These are phyloP conservation scores for Mycena indigotica DNA, from an alignment of 768 basidiomycete genomes.

Conservation along the genomic window DNA sequence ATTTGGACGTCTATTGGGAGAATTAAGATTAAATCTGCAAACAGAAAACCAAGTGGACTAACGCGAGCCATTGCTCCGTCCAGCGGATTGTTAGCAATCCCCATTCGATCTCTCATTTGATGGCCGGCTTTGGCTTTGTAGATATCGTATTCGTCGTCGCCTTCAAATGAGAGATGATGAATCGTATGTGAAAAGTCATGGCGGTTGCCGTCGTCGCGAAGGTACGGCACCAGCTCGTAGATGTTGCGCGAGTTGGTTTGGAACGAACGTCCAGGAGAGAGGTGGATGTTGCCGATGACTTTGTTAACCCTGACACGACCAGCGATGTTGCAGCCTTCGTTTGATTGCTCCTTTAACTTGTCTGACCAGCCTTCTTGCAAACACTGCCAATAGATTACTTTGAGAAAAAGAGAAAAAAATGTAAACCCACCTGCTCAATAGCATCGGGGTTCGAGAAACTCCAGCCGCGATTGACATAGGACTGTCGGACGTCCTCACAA, in stretches of 20 bases:
- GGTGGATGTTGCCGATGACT: conserved; percentile 92
- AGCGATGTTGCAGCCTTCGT: conserved; percentile 92
- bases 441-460: conserved; percentile 88
- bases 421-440: conserved; percentile 79
- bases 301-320: conserved; percentile 96
- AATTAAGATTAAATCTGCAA: not conserved
- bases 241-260: conserved; percentile 78
- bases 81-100: conserved; percentile 75
- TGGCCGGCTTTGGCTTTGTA: conserved; percentile 62
- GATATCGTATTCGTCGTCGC: conserved; percentile 79
- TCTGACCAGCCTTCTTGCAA: conserved; percentile 93
- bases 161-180: conserved; percentile 78
- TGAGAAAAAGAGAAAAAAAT: not conserved
- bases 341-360: conserved; percentile 86
- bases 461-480: conserved; percentile 93
- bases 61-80: conserved; percentile 66
- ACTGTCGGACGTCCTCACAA: conserved; percentile 90
- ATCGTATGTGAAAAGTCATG: conserved; percentile 95
- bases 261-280: conserved; percentile 96
- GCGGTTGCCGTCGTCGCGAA: conserved; percentile 81
- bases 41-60: conserved; percentile 26
- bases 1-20: conserved; percentile 70
- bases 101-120: conserved; percentile 71
- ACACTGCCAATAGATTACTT: conserved; percentile 59
- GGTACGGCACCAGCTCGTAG: conserved; percentile 92